These are phyloP conservation scores for Logfia minima DNA, from an alignment of 129 eudicot species.

Conservation along the genomic window DNA sequence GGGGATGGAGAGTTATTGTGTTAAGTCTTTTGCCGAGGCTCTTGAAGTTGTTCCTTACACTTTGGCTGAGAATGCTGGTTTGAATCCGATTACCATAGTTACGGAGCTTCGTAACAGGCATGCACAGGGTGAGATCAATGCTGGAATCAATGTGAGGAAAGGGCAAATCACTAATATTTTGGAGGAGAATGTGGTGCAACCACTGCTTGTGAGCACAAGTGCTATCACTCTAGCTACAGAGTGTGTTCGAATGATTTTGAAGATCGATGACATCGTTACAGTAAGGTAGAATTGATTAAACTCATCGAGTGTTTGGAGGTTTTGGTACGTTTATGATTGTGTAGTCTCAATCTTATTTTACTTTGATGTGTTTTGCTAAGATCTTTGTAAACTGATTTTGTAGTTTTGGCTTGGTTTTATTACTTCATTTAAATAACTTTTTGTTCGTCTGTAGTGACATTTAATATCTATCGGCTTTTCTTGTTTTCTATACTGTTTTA, in stretches of 20 bases:
- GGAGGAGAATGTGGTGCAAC: conserved; percentile 14
- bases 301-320: not conserved
- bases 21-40: conserved; percentile 8
- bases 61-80: conserved; percentile 13
- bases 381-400: not conserved
- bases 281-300: conserved; percentile 10
- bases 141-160: conserved; percentile 8
- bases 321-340: not conserved
- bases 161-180: conserved; percentile 8
- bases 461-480: not conserved
- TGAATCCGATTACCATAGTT: conserved; percentile 1
- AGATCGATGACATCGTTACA: conserved; percentile 7
- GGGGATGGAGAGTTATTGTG: conserved; percentile 16
- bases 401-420: not conserved
- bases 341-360: not conserved
- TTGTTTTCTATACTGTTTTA: not conserved
- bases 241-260: conserved; percentile 12
- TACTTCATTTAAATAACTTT: not conserved
- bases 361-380: not conserved
- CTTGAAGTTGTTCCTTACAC: conserved; percentile 15
- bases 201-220: conserved; percentile 17
- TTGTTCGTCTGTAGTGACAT: not conserved
- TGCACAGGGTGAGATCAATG: conserved; percentile 11
- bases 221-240: conserved; percentile 10
- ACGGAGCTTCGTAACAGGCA: conserved; percentile 2